Base-by-base conservation (phyloP, 2,329 filamentous ascomycete genomes). In the Coniochaeta hoffmannii region DNA sequence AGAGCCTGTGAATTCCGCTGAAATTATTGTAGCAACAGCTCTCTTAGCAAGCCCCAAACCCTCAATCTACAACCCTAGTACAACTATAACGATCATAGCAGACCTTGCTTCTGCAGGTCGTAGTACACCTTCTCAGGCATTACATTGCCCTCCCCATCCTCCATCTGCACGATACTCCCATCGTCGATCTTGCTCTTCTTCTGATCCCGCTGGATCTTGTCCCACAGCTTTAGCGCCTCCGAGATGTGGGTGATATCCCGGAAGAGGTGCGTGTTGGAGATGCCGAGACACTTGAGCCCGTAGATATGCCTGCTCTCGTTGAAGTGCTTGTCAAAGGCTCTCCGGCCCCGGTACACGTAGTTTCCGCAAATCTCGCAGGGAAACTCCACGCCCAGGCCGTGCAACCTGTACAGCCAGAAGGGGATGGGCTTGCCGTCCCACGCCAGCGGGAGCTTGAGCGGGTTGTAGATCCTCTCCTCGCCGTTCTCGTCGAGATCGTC, bases 381-480 rank as follows among this genome's bases (percentile, higher is more conserved):
- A 63, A 97, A 96, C 64, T 99, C 94, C 12, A 96, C 91, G 9
- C 94, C 94, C 26, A 99, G 76, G 1, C 94, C 94, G 67, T 99
- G 94, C 15, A 99, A 80, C 63, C 97, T 94, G 78, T 97, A 99
- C 15, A 99, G 81, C 94, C 94, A 99, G 76, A 94, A 99, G 0
- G 95, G 94, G 64, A 99, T 99, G 0, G 95, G 94, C 68, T 99
- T 99, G 63, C 95, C 94, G 63, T 99, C 94, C 95, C 95, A 99
- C 2, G 90, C 93, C 8, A 99, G 80, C 0, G 94, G 94, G 1
- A 99, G 79, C 68, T 99, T 99, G 61, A 99, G 80, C 0, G 94
- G 94, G 69, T 99, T 99, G 78, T 97, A 97, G 57, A 97, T 89
- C 68, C 86, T 92, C 61, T 96, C 91, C 44, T 93, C 89, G 36